Base-by-base conservation (phyloP, 1,284 basidiomycete species). In the Clitocybe nebularis region DNA sequence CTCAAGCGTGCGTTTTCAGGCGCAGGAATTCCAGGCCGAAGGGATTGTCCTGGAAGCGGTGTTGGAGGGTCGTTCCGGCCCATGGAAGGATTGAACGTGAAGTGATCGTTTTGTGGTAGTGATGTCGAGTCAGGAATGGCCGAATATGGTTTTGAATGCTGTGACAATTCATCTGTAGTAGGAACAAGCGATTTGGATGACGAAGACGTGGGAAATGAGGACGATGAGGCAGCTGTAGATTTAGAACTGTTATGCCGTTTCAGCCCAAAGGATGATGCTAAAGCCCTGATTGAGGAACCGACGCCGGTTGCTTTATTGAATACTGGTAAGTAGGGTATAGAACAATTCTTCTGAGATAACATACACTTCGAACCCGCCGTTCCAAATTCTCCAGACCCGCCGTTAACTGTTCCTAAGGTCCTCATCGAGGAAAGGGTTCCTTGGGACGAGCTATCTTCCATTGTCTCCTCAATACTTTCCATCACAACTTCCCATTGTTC, bases 401-500 rank as follows among this genome's bases (percentile, higher is more conserved):
- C 58, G 45, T 56, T 52, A 37, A 53, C 51, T 42, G 49, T 44
- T 52, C 50, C 46, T 14, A 62, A 19, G 6, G 69, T 74, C 17
- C 67, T 61, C 48, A 71, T 60, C 4, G 77, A 78, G 8, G 67
- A 67, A 13, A 78, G 54, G 0, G 76, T 77, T 17, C 72, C 72
- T 41, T 69, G 64, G 0, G 65, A 68, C 2, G 69, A 66, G 19
- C 63, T 63, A 51, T 84, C 80, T 29, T 79, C 74, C 9, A 70
- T 39, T n/a, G 29, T 65, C 50, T 87, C 84, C 26, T 71, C 64
- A 35, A 86, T 86, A 46, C 77, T 75, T 43, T 87, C 84, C 80
- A 87, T 86, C 20, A 86, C 75, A 45, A 86, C 64, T 54, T 86
- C 83, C 84, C 84, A 88, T 53, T 84, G 80, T 53, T 84, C 81